A percentile compares a stretch with the other conserved stretches of the same genome.
Conservation (phyloP, 306 rosid genomes). For the Cicer judaicum region DNA sequence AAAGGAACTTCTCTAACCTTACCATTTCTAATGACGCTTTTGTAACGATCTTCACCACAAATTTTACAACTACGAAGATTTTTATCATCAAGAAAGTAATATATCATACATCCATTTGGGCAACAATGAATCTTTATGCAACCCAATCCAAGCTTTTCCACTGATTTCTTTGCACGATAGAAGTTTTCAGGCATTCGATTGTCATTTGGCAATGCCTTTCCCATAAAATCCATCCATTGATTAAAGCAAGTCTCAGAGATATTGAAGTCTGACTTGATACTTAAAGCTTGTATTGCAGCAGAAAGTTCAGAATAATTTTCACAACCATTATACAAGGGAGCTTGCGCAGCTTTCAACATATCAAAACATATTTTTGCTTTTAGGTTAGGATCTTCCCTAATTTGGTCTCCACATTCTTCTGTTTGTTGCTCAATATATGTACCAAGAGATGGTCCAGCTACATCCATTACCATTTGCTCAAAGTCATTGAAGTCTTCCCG, state of each 20-base stretch:
- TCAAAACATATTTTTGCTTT: too few species aligned
- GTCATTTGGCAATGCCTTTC: too few species aligned
- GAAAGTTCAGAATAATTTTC: background rate
- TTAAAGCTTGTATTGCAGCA: background rate
- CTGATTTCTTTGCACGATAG: too few species aligned
- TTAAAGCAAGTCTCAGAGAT: too few species aligned
- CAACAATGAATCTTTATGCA: conserved; percentile 18
- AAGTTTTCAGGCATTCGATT: too few species aligned
- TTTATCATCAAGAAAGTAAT: background rate
- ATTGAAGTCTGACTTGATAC: too few species aligned
- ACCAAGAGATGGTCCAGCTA: too few species aligned
- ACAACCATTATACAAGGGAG: background rate
- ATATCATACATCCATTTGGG: background rate
- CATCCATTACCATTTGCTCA: too few species aligned
- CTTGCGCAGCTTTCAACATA: background rate
- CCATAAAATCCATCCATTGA: too few species aligned
- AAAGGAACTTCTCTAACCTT: background rate
- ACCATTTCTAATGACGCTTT: background rate
- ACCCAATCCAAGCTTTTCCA: background rate
- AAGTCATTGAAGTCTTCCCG: too few species aligned
- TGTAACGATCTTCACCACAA: background rate
- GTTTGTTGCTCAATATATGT: background rate
- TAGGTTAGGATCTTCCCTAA: background rate
- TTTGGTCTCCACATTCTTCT: background rate
- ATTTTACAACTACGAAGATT: background rate